Percentiles rank a stretch among this genome's conserved stretches.
phyloP scores from a whole-genome alignment of 2,329 filamentous ascomycete genomes.

The Aspergillus neotritici region DNA sequence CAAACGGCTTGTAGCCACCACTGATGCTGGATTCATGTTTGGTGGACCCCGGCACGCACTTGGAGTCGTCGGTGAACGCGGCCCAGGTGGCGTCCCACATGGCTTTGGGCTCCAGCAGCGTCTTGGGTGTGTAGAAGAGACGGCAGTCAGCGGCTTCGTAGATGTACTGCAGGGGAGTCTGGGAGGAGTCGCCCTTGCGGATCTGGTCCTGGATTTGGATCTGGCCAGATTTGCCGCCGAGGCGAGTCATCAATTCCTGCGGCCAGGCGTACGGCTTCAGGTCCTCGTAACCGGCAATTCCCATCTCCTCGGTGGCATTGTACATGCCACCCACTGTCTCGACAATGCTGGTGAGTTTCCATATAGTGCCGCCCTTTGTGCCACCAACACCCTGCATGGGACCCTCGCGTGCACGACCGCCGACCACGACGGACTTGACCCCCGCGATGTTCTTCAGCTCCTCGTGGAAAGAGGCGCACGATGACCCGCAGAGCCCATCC shows the following conservation, averaged over 20 bases:
- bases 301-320: too few relatives aligned
- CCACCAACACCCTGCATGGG: too few relatives aligned
- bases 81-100: conserved; percentile 44
- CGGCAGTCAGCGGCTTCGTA: conserved; percentile 56
- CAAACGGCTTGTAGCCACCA: conserved; percentile 8
- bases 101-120: conserved; percentile 46
- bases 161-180: conserved; percentile 51
- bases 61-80: conserved; percentile 4
- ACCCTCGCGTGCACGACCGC: too few relatives aligned
- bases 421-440: too few relatives aligned
- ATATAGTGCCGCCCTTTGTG: too few relatives aligned
- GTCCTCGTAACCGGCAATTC: too few relatives aligned
- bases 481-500: too few relatives aligned
- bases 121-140: conserved; percentile 51
- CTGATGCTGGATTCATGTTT: conserved; percentile 7
- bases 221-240: conserved; percentile 18
- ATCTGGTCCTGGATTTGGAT: conserved; percentile 42
- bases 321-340: too few relatives aligned
- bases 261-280: too few relatives aligned
- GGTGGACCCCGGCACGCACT: conserved; percentile 11
- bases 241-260: not conserved
- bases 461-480: too few relatives aligned
- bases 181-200: conserved; percentile 36
- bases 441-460: too few relatives aligned
- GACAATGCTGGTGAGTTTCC: too few relatives aligned